Base-by-base conservation (phyloP, 305 asterid species). In the Fraxinus sp. region DNA sequence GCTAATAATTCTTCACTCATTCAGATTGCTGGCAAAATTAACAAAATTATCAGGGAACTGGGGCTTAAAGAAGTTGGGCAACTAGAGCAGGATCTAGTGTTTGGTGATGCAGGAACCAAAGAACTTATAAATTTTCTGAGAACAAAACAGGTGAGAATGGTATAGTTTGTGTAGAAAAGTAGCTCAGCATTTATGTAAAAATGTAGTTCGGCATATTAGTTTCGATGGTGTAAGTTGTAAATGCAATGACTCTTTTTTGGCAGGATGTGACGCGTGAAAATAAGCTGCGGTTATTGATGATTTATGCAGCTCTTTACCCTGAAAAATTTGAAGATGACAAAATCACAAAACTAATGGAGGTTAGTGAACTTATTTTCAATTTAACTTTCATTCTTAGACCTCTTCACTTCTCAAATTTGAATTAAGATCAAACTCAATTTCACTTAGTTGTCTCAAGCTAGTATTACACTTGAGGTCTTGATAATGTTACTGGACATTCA, bases 81-180 rank as follows among this genome's bases (percentile, higher is more conserved):
- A 83, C 89, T 97, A 82, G 98, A 97, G 91, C 99, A 97, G 86
- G 97, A 94, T 86, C 95, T 97, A 88, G 99, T 95, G 80, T 97
- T 97, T 81, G 99, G 98, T 87, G 99, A 95, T 89, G 98, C 97
- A 79, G 97, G 97, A 87, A 95, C 97, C 55, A 95, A 95, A 88
- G 98, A 95, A 1, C 85, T 97, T 72, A 95, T 95, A 52, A 95
- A 93, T 86, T 97, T 97, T 87, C 93, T 97, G 64, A 88, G 97
- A 92, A 57, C 86, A 78, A 91, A 91, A 75, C 94, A 90, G 97
- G 99, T 93, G 83, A 72, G 77, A 84, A 35, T n/a, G 75, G 75
- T 85, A 77, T 71, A 8, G n/a, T 26, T 28, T 52, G 43, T 85
- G 85, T 52, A 59, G 37, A 71, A 70, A 64, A 37, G 41, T 71